A percentile compares a stretch with the other conserved stretches of the same genome.
phyloP scores from a whole-genome alignment of 495 filamentous ascomycete species.

The Glarea lozoyensis region DNA sequence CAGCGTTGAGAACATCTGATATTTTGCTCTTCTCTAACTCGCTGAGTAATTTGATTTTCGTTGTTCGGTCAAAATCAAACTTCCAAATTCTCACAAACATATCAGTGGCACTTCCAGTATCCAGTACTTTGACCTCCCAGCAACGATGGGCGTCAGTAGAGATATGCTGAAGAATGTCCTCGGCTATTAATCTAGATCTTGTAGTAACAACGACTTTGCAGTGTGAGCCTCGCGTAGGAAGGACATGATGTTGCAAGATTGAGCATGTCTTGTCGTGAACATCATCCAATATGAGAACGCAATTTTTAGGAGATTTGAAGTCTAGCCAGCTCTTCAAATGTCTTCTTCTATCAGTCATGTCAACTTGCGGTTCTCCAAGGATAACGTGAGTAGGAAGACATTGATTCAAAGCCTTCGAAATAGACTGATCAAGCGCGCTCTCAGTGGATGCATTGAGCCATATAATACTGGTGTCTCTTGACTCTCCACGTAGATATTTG shows the following conservation, averaged over 20 bases:
- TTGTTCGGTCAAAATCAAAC: not conserved
- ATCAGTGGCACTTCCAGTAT: not conserved
- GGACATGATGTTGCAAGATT: not conserved
- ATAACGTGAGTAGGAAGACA: not conserved
- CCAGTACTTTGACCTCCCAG: not conserved
- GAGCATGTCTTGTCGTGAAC: not conserved
- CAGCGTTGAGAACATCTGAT: not conserved
- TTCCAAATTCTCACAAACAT: not conserved
- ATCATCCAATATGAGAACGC: not conserved
- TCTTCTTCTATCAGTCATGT: not conserved
- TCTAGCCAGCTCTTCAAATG: not conserved
- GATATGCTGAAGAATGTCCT: not conserved
- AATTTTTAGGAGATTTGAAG: not conserved
- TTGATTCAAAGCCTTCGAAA: not conserved
- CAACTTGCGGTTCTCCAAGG: not conserved
- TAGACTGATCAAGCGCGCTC: not conserved
- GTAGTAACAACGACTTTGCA: not conserved
- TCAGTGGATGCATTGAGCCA: not conserved
- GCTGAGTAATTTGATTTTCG: not conserved
- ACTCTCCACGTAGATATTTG: not conserved
- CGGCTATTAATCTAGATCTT: not conserved
- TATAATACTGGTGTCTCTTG: not conserved
- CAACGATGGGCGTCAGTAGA: not conserved
- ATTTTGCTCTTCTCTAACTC: not conserved
- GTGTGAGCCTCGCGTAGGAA: not conserved